Evolutionary conservation across 2,329 filamentous ascomycete genomes (phyloP), one percentile per base, ranked within the genome.

Genomic region (Trichoderma polysporum): DNA sequence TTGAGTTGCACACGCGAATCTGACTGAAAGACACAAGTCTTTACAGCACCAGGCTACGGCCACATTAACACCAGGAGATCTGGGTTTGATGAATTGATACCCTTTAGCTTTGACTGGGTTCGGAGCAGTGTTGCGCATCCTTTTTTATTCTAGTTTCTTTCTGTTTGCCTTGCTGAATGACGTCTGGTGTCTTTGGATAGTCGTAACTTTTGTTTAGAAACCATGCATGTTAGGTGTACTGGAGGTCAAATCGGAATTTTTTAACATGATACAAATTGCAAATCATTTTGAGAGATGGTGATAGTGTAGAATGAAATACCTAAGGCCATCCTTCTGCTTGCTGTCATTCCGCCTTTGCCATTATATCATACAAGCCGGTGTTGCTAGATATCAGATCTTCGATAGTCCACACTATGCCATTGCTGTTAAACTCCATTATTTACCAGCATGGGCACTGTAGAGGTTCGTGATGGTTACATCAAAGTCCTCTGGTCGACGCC

Each of bases 151-250:
- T 47, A 17, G 6, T 25, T 37, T 8, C 41, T 17, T 25, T 49
- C 19, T 5, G 29, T 27, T 6, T 9, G 61, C 35, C 39, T 19
- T 56, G 22, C 27, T 54, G 12, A 41, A 31, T 47, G 37, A 25
- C 54, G 37, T 15, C 19, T 17, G 49, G 41, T 66, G 60, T 47
- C 47, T 56, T 54, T 52, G 60, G 60, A 19, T 19, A 35, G 59
- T 33, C 50, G 39, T 33, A 39, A 31, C 25, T 39, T 53, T 41
- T 54, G 6, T 64, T 45, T 64, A 66, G 62, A 66, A 12, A 33
- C 53, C 50, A 57, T 58, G 62, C 41, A 66, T 57, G 62, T 22
- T 50, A 25, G 62, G 52, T 66, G 62, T 58, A 66, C 62, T 56
- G 62, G 53, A 58, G 45, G 49, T 66, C 22, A 22, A 63, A 45